Conservation (phyloP, 2,329 filamentous ascomycete species). For the Lecanoromycetidae sp. region DNA sequence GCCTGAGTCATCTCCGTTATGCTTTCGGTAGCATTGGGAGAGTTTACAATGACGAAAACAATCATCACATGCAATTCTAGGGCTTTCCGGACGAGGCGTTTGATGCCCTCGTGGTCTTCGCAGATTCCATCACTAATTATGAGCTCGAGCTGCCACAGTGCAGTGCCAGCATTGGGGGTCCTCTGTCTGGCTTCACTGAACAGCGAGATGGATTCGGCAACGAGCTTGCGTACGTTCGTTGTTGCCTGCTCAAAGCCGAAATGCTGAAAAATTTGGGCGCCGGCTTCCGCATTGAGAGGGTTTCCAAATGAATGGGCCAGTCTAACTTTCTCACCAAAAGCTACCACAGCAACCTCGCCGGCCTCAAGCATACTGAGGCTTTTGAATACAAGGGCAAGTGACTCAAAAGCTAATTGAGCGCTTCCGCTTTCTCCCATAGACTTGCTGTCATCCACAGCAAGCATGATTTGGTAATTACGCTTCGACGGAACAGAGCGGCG, state of each 20-base stretch:
- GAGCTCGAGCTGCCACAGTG: constrained; percentile 90
- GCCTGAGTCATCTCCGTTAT: constrained; percentile 20
- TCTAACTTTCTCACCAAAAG: constrained; percentile 74
- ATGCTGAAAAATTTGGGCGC: constrained; percentile 68
- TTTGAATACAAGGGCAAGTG: constrained; percentile 79
- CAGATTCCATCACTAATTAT: constrained; percentile 92
- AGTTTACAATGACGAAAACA: constrained; percentile 93
- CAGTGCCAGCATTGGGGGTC: constrained; percentile 41
- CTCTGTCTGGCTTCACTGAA: constrained; percentile 66
- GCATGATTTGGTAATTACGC: constrained; percentile 90
- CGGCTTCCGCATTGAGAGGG: constrained; percentile 69
- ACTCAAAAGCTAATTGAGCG: constrained; percentile 77
- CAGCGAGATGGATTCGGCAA: constrained; percentile 63
- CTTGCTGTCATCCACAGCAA: constrained; percentile 91
- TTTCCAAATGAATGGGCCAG: constrained; percentile 76
- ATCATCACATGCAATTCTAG: constrained; percentile 94
- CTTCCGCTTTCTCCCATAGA: constrained; percentile 78
- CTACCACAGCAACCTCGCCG: constrained; percentile 81
- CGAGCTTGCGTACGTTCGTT: constrained; percentile 72
- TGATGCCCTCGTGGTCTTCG: constrained; percentile 74
- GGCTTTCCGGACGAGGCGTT: constrained; percentile 70
- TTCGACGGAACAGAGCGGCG: constrained; percentile 82
- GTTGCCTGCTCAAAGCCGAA: constrained; percentile 77
- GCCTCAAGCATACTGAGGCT: constrained; percentile 86
- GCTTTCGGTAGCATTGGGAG: constrained; percentile 21